These are phyloP conservation scores for Cryomyces antarcticus DNA, from an alignment of 495 filamentous ascomycete species.

Conservation along the genomic window DNA sequence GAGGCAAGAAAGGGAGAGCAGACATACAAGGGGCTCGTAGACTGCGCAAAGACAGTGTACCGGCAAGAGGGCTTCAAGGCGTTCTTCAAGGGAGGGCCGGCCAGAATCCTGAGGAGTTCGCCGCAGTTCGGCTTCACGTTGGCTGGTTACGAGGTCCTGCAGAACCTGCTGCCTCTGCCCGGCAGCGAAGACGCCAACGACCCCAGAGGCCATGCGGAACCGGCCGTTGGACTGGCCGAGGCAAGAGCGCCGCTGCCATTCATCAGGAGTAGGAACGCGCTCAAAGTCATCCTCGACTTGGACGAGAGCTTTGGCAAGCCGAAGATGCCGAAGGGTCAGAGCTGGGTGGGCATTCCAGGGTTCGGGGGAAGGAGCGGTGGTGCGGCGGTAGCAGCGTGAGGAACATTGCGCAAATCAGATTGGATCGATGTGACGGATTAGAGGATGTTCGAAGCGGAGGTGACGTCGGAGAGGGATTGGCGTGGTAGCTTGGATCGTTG, in stretches of 20 bases:
- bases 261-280: constrained; percentile 72
- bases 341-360: constrained; percentile 9
- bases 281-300: constrained; percentile 89
- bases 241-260: constrained; percentile 56
- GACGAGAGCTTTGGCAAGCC: constrained; percentile 72
- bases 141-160: constrained; percentile 80
- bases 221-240: constrained; percentile 32
- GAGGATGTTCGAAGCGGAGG: no score
- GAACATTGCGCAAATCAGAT: no score
- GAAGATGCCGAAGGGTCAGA: constrained; percentile 26
- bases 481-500: background rate
- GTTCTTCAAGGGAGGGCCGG: constrained; percentile 96
- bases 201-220: constrained; percentile 28
- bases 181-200: constrained; percentile 31
- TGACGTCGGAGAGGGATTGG: no score
- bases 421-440: no score
- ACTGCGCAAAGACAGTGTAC: constrained; percentile 64
- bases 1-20: constrained; percentile 91
- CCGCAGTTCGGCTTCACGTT: constrained; percentile 97
- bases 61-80: constrained; percentile 83
- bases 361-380: constrained; percentile 3
- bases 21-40: constrained; percentile 65
- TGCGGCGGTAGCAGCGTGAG: no score
- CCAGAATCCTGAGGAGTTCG: constrained; percentile 79
- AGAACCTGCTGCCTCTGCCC: constrained; percentile 64